These are phyloP conservation scores for Rubus parviflorus DNA, from an alignment of 306 rosid species.

Conservation along the genomic window DNA sequence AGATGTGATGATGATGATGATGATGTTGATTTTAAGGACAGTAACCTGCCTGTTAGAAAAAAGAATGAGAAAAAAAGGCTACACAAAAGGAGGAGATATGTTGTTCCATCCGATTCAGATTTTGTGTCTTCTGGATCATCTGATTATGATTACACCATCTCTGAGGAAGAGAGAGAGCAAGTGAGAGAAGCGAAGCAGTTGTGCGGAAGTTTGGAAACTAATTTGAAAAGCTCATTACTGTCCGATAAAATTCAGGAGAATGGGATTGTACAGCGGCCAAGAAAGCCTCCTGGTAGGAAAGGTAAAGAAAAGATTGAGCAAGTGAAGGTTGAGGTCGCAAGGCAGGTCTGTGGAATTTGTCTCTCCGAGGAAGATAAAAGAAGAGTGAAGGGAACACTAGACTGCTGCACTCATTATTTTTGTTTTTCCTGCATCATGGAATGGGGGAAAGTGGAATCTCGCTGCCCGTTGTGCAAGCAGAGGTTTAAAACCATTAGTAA, in stretches of 20 bases:
- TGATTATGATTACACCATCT: constrained; percentile 72
- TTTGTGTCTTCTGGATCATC: constrained; percentile 53
- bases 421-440: constrained; percentile 94
- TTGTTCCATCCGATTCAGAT: constrained; percentile 52
- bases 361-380: constrained; percentile 91
- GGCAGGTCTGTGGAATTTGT: constrained; percentile 94
- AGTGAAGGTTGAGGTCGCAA: constrained; percentile 54
- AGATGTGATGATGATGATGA: constrained; percentile 41
- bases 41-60: constrained; percentile 28
- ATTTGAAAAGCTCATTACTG: constrained; percentile 51
- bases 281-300: constrained; percentile 61
- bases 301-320: constrained; percentile 90
- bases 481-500: constrained; percentile 82
- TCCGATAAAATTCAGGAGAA: constrained; percentile 40
- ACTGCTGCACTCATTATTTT: constrained; percentile 91
- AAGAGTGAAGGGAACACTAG: constrained; percentile 79
- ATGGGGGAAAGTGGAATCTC: constrained; percentile 98
- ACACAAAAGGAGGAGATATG: constrained; percentile 41
- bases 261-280: constrained; percentile 33
- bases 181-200: constrained; percentile 80
- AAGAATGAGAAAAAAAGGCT: constrained; percentile 35
- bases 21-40: constrained; percentile 43
- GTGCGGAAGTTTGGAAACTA: constrained; percentile 46
- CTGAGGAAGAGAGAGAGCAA: constrained; percentile 99
- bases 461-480: constrained; percentile 98